These are phyloP conservation scores for Aspergillus oerlinghausenensis DNA, from an alignment of 2,329 filamentous ascomycete genomes.

Conservation along the genomic window DNA sequence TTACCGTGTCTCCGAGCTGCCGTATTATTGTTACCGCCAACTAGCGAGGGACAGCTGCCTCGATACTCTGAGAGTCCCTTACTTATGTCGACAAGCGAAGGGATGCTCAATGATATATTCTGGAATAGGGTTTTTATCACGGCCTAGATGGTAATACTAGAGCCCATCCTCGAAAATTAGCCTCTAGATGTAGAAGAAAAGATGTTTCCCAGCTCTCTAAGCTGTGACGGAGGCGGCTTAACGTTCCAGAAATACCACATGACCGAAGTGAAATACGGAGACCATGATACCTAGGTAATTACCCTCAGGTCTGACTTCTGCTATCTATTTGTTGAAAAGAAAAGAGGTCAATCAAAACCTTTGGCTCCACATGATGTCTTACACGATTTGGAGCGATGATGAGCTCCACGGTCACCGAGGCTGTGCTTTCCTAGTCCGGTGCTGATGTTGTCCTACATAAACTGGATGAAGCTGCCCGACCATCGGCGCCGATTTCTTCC, in stretches of 20 bases:
- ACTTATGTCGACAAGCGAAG: neutral
- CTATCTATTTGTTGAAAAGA: neutral
- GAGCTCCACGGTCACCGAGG: neutral
- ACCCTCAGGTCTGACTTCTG: neutral
- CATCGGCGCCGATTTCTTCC: neutral
- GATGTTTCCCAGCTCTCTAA: neutral
- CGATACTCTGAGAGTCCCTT: neutral
- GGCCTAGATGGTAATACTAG: neutral
- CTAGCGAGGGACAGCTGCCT: constrained; percentile 1
- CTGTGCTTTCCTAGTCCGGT: neutral
- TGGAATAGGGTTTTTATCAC: neutral
- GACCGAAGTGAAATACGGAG: neutral
- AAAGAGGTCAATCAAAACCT: neutral
- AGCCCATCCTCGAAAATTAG: neutral
- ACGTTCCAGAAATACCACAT: neutral
- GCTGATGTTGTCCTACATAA: neutral
- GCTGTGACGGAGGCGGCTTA: neutral
- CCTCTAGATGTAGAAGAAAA: neutral
- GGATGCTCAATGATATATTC: neutral
- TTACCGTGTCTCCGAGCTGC: constrained; percentile 26
- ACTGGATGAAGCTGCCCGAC: neutral
- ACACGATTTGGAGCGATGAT: neutral
- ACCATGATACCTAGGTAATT: neutral
- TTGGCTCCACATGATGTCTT: neutral
- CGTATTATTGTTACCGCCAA: constrained; percentile 20